Evolutionary conservation across 306 rosid genomes (phyloP).

Genomic region (Castanea sativa): DNA sequence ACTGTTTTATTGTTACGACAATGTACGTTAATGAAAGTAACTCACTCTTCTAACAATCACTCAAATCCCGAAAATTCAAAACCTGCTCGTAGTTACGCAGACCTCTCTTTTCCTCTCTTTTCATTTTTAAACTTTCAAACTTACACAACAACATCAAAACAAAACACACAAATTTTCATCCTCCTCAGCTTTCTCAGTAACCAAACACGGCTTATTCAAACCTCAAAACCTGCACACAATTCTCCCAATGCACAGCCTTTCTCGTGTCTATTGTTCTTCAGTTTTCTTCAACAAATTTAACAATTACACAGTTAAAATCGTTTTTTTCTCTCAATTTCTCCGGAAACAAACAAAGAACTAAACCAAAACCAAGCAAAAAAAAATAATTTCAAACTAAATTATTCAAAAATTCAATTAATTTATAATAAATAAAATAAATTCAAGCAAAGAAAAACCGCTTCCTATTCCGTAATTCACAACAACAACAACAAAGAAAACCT

Average conservation of each 20-base stretch:
- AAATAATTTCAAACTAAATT: background rate
- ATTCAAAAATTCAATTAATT: too few relatives aligned
- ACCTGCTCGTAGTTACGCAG: background rate
- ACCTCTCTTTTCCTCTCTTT: background rate
- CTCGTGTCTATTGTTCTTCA: background rate
- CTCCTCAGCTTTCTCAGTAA: too few relatives aligned
- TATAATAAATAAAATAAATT: too few relatives aligned
- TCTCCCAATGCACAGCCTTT: too few relatives aligned
- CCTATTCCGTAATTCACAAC: too few relatives aligned
- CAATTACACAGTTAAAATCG: background rate
- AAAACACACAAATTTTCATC: background rate
- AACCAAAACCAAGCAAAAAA: background rate
- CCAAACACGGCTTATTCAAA: background rate
- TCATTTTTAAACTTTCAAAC: background rate
- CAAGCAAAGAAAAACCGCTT: too few relatives aligned
- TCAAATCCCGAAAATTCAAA: background rate
- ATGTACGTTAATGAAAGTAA: background rate
- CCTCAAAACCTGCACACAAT: background rate
- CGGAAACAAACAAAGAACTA: slow-evolving; percentile 10
- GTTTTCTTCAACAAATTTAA: background rate
- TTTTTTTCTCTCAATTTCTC: slow-evolving; percentile 14
- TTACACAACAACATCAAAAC: background rate
- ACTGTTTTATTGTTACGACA: background rate
- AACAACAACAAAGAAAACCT: too few relatives aligned
- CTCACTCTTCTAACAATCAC: slow-evolving; percentile 9